Evolutionary conservation across 768 basidiomycete genomes (phyloP), one percentile per base, ranked within the genome.

Genomic region (Mycena epipterygia): DNA sequence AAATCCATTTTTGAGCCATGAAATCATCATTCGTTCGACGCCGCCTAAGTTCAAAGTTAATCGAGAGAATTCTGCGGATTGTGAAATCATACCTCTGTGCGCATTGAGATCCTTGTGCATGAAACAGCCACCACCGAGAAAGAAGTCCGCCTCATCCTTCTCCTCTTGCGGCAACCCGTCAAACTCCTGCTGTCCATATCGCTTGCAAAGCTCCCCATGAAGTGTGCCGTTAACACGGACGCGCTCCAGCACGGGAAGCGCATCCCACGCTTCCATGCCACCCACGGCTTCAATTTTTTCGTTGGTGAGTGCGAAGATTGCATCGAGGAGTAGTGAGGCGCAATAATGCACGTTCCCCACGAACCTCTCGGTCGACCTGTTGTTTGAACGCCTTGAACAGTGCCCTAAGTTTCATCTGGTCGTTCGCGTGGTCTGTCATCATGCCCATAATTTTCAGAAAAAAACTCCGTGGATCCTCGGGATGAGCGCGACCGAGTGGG

Each of bases 61-160:
- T 72, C 5, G 4, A n/a, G 8, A n/a, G 51, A 3, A 69, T n/a
- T n/a, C 66, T 23, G 13, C 8, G 1, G 17, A 23, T 3, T 5
- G 19, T 27, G 19, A 53, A 41, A 57, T 59, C 11, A 72, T 67
- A 33, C 76, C 77, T 55, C 74, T 74, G n/a, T 76, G 61, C 9
- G 72, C 52, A 55, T 79, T 80, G 21, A 79, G 49, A 29, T 79
- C 76, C 60, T 79, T 79, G 60, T 80, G 79, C 76, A 78, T 78
- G 35, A 70, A 75, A 55, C 79, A 80, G 3, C 75, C 74, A 14
- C 37, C 69, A 53, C 75, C 70, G 12, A 79, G 42, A 64, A 79
- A 77, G 33, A 79, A 62, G 23, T 72, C 60, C 0, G 67, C 64
- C 9, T 62, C 33, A 9, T 44, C 61, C 41, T 74, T 51, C 46